A percentile compares a stretch with the other conserved stretches of the same genome.
phyloP scores from a whole-genome alignment of 345 rosid species.

The Salix koriyanagi region DNA sequence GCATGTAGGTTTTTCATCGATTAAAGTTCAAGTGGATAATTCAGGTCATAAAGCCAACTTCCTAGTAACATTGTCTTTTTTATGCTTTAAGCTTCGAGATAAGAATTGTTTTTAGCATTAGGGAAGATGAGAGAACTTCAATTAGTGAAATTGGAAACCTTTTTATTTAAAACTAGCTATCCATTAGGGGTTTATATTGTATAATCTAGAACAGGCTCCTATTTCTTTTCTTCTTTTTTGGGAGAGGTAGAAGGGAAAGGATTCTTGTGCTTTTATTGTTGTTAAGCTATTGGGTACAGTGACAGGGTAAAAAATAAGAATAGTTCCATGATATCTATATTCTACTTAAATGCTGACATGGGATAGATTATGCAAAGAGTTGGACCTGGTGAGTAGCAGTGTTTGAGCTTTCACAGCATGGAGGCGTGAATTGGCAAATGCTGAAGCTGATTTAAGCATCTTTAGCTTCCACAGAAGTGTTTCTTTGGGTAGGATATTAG shows the following conservation, averaged over 20 bases:
- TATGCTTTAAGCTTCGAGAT: too few relatives aligned
- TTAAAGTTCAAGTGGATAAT: too few relatives aligned
- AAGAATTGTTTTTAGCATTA: too few relatives aligned
- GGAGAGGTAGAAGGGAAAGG: too few relatives aligned
- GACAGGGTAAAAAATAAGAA: neutral
- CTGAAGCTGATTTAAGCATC: constrained; percentile 54
- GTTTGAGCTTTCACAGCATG: constrained; percentile 63
- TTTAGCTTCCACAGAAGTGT: constrained; percentile 72
- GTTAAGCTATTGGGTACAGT: neutral
- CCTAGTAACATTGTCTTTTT: too few relatives aligned
- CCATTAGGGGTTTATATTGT: neutral
- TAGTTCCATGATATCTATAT: neutral
- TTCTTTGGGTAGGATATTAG: constrained; percentile 50
- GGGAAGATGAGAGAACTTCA: neutral
- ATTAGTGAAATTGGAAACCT: neutral
- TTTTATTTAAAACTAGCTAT: neutral
- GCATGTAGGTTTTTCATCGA: neutral
- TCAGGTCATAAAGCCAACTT: too few relatives aligned
- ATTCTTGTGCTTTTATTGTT: too few relatives aligned
- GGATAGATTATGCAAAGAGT: neutral
- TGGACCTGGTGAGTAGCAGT: constrained; percentile 53
- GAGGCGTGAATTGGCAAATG: constrained; percentile 57
- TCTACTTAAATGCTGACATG: neutral
- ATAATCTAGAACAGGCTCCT: too few relatives aligned
- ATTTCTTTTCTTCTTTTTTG: too few relatives aligned